Evolutionary conservation across 83 land plant species (phyloP).

Genomic region (Thuja plicata): DNA sequence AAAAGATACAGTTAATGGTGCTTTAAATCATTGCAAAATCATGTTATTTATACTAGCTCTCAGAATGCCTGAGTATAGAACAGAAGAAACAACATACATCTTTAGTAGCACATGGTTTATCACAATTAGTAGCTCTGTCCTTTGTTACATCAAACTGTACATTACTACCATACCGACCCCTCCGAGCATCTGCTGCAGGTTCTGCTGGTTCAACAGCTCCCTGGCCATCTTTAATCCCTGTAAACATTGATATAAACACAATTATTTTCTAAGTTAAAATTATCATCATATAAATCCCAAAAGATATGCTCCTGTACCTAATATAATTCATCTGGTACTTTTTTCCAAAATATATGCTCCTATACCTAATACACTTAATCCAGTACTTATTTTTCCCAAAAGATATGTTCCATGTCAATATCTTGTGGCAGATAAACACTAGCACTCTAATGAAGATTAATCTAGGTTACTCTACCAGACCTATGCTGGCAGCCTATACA

Average conservation of each 20-base stretch:
- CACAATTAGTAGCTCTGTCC: neutral
- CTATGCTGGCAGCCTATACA: neutral
- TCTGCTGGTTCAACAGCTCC: slow-evolving; percentile 1
- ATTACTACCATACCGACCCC: neutral
- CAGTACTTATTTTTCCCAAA: neutral
- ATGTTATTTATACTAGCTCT: neutral
- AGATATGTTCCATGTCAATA: neutral
- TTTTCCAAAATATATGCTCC: neutral
- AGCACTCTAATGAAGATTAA: neutral
- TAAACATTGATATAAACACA: neutral
- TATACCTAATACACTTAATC: neutral
- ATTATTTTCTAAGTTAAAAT: neutral
- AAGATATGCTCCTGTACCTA: neutral
- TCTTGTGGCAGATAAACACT: neutral
- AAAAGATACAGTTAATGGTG: neutral
- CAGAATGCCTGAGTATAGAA: neutral
- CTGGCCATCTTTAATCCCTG: slow-evolving; percentile 3
- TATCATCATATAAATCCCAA: neutral
- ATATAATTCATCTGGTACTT: neutral
- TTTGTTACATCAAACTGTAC: neutral
- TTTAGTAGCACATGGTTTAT: neutral
- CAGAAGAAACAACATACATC: neutral
- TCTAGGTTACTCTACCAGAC: neutral
- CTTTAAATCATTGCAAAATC: neutral
- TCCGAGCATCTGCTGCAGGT: slow-evolving; percentile 4